Evolutionary conservation across 805 yeast species (phyloP).

Genomic region (Yamadazyma sp.): DNA sequence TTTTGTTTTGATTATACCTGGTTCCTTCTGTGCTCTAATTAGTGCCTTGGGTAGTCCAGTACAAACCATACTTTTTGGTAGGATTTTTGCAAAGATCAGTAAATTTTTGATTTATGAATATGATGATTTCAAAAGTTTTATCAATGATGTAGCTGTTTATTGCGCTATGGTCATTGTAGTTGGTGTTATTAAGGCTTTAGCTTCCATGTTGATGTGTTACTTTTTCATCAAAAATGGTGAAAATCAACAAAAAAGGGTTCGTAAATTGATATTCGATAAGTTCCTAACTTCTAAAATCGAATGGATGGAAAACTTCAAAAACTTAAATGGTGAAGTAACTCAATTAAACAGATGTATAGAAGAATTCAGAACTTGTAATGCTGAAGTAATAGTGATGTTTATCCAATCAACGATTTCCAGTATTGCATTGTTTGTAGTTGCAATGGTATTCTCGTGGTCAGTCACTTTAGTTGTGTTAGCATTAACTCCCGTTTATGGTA

Average conservation of each 20-base stretch:
- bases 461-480: conserved; percentile 76
- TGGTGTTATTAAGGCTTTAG: conserved; percentile 29
- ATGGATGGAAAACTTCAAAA: conserved; percentile 63
- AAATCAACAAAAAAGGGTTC: conserved; percentile 55
- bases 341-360: conserved; percentile 72
- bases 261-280: conserved; percentile 43
- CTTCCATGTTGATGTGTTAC: conserved; percentile 52
- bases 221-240: conserved; percentile 75
- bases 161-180: conserved; percentile 32
- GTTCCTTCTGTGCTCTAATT: conserved; percentile 37
- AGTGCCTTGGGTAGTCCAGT: conserved; percentile 61
- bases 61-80: conserved; percentile 64
- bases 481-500: conserved; percentile 63
- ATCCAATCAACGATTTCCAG: conserved; percentile 53
- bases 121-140: conserved; percentile 19
- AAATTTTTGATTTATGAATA: conserved; percentile 28
- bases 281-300: conserved; percentile 44
- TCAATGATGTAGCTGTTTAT: conserved; percentile 21
- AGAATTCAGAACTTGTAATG: conserved; percentile 63
- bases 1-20: conserved; percentile 17
- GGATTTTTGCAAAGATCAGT: conserved; percentile 46
- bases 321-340: conserved; percentile 59
- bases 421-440: conserved; percentile 53
- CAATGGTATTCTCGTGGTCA: conserved; percentile 81
- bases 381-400: conserved; percentile 62